Conservation (phyloP, 2,329 filamentous ascomycete species). For the Coniochaeta pulveracea region DNA sequence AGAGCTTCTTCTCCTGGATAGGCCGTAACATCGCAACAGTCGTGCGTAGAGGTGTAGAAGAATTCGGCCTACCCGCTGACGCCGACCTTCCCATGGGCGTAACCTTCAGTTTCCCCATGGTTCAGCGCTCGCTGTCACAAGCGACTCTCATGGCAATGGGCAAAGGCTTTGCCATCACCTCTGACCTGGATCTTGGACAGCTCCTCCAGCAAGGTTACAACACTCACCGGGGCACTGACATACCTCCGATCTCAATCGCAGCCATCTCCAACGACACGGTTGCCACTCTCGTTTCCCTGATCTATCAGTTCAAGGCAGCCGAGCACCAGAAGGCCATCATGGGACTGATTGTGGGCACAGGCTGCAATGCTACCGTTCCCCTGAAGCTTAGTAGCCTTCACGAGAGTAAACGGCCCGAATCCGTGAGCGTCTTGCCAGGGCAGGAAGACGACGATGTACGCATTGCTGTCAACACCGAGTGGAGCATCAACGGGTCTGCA, state of each 20-base stretch:
- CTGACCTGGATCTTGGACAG: constrained; percentile 47
- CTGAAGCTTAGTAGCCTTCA: constrained; percentile 53
- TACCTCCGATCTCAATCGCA: constrained; percentile 58
- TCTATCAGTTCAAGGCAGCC: constrained; percentile 55
- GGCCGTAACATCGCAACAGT: constrained; percentile 66
- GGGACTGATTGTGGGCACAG: constrained; percentile 73
- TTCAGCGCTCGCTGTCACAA: constrained; percentile 48
- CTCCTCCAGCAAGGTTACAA: constrained; percentile 49
- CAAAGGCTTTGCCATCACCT: constrained; percentile 55
- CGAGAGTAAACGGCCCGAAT: constrained; percentile 45
- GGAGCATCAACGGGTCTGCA: constrained; percentile 69
- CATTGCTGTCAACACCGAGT: constrained; percentile 74
- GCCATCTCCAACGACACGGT: constrained; percentile 78
- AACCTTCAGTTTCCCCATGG: constrained; percentile 62
- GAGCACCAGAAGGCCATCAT: constrained; percentile 57
- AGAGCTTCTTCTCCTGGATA: constrained; percentile 73
- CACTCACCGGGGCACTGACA: constrained; percentile 26
- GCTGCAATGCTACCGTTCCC: constrained; percentile 70
- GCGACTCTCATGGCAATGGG: constrained; percentile 59
- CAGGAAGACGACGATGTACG: constrained; percentile 40
- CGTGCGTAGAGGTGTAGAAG: constrained; percentile 43
- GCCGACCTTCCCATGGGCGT: constrained; percentile 51
- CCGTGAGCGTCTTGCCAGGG: constrained; percentile 35
- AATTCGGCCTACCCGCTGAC: constrained; percentile 27
- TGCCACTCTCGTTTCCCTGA: constrained; percentile 66